Evolutionary conservation across 1,284 basidiomycete species (phyloP).

Genomic region (Trichosporon faecale): DNA sequence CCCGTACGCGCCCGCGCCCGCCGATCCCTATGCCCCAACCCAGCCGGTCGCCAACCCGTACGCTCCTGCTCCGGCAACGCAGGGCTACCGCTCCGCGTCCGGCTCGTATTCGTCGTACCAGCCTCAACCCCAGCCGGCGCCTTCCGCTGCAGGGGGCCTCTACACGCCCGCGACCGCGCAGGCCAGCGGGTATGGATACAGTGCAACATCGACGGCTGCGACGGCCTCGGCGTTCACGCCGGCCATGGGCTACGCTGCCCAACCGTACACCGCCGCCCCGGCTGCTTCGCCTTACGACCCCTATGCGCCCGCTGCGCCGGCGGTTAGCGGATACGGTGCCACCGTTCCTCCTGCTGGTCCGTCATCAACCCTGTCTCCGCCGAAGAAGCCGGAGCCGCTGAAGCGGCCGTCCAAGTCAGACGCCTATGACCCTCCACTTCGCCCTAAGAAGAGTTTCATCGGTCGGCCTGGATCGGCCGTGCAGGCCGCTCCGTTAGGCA

Average conservation of each 20-base stretch:
- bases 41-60: conserved; percentile 22
- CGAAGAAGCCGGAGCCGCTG: conserved; percentile 30
- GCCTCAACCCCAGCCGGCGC: conserved; percentile 10
- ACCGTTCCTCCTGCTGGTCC: conserved; percentile 21
- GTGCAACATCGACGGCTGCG: neutral
- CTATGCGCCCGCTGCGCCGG: conserved; percentile 29
- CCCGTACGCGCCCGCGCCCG: conserved; percentile 30
- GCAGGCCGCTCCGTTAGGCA: neutral
- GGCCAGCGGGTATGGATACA: neutral
- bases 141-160: neutral
- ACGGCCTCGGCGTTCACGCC: neutral
- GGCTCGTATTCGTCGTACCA: neutral
- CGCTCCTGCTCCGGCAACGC: conserved; percentile 8
- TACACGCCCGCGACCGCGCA: neutral
- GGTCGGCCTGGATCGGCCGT: conserved; percentile 18
- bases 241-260: neutral
- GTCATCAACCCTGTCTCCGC: conserved; percentile 10
- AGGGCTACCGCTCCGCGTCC: neutral
- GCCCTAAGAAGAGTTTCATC: conserved; percentile 40
- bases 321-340: conserved; percentile 20
- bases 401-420: conserved; percentile 40
- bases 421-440: conserved; percentile 48
- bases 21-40: conserved; percentile 1
- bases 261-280: neutral
- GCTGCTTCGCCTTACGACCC: conserved; percentile 26